These are phyloP conservation scores for Ogataea trehaloabstinens DNA, from an alignment of 805 yeast genomes.

Conservation along the genomic window DNA sequence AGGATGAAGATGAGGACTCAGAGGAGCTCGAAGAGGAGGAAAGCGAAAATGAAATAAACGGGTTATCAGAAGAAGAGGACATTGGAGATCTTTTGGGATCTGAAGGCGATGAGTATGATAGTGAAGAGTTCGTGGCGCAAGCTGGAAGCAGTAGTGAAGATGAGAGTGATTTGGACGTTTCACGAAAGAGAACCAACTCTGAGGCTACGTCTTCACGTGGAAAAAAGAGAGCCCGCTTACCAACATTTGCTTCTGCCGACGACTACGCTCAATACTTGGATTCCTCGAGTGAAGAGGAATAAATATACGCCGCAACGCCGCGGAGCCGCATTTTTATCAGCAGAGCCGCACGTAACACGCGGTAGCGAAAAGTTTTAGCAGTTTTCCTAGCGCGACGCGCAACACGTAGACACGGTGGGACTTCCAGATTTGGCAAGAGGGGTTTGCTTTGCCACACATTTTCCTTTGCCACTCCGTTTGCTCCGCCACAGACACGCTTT, in stretches of 20 bases:
- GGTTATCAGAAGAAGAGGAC: conserved; percentile 29
- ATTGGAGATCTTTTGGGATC: conserved; percentile 18
- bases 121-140: conserved; percentile 29
- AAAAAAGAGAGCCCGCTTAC: conserved; percentile 61
- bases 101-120: conserved; percentile 20
- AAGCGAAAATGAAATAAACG: conserved; percentile 7
- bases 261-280: conserved; percentile 75
- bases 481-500: not conserved
- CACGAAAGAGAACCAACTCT: conserved; percentile 19
- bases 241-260: conserved; percentile 85
- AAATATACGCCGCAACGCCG: not conserved
- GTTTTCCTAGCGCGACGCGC: too few relatives aligned
- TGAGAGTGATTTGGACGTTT: conserved; percentile 19
- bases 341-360: too few relatives aligned
- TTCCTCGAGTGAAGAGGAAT: conserved; percentile 55
- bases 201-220: conserved; percentile 32
- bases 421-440: too few relatives aligned
- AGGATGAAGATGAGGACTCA: conserved; percentile 19
- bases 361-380: too few relatives aligned
- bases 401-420: too few relatives aligned
- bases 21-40: conserved; percentile 31
- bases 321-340: not conserved
- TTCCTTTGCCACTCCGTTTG: too few relatives aligned
- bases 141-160: conserved; percentile 6
- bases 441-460: not conserved